A percentile compares a stretch with the other conserved stretches of the same genome.
Conservation (phyloP, 768 basidiomycete genomes). For the Lentinula boryana region DNA sequence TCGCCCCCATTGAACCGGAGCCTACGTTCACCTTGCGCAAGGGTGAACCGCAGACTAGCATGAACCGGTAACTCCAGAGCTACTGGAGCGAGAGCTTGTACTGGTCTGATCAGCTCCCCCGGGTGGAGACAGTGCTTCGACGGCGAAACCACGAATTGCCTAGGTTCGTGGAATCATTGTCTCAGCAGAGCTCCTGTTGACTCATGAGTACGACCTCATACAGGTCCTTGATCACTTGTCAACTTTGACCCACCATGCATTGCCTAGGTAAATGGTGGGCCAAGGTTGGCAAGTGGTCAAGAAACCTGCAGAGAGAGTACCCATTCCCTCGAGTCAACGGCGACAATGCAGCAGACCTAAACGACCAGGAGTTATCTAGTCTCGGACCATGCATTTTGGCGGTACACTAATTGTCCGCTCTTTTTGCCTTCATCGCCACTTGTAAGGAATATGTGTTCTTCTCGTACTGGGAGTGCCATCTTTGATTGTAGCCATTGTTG, state of each 20-base stretch:
- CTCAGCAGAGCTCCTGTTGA: background rate
- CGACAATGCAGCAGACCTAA: background rate
- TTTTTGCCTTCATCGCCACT: background rate
- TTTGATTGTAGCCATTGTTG: background rate
- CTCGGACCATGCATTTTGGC: background rate
- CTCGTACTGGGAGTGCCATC: background rate
- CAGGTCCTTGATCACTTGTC: background rate
- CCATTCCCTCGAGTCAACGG: background rate
- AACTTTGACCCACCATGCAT: background rate
- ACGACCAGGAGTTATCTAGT: background rate
- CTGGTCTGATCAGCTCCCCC: background rate
- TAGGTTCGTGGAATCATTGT: background rate
- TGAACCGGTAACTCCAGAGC: background rate
- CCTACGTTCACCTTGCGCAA: background rate
- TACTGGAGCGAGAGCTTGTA: background rate
- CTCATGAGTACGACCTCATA: background rate
- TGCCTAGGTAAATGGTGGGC: background rate
- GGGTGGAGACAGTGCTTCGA: background rate
- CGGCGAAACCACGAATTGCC: background rate
- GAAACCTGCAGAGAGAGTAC: background rate
- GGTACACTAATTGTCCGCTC: background rate
- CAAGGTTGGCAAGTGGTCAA: background rate
- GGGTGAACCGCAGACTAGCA: background rate
- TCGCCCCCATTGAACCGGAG: background rate
- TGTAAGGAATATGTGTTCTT: background rate